Evolutionary conservation across 176 grass and related monocot genomes (phyloP).

Genomic region (Themeda triandra): DNA sequence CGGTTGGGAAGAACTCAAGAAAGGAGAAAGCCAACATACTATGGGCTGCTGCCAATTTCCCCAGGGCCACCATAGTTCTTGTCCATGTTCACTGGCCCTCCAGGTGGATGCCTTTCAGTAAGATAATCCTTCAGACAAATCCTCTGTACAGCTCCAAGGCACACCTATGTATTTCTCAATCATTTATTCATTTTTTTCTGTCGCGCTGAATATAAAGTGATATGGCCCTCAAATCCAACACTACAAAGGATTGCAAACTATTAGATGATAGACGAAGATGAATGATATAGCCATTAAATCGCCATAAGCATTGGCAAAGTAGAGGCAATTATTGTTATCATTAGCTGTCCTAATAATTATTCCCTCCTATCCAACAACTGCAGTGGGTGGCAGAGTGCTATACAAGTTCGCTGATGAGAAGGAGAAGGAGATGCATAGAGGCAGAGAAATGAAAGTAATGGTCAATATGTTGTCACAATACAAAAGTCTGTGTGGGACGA

Average conservation of each 20-base stretch:
- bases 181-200: not conserved
- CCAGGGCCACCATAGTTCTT: conserved; percentile 50
- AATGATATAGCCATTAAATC: not conserved
- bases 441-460: conserved; percentile 45
- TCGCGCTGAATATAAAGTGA: not conserved
- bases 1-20: conserved; percentile 33
- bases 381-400: conserved; percentile 42
- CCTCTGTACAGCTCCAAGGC: not conserved
- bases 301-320: not conserved
- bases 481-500: conserved; percentile 36
- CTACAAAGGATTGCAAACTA: not conserved
- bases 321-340: not conserved
- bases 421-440: conserved; percentile 53
- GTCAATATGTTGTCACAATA: conserved; percentile 36
- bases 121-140: conserved; percentile 25
- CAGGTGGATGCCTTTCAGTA: conserved; percentile 67
- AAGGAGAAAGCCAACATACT: conserved; percentile 57
- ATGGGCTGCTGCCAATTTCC: conserved; percentile 44
- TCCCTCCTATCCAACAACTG: conserved; percentile 18
- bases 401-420: conserved; percentile 55
- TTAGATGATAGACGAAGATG: not conserved
- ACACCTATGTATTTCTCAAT: not conserved
- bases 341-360: not conserved
- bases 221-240: not conserved
- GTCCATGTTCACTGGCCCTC: conserved; percentile 65